Conservation (phyloP, 208 protist genomes). For the Blechomonas ayalai region DNA sequence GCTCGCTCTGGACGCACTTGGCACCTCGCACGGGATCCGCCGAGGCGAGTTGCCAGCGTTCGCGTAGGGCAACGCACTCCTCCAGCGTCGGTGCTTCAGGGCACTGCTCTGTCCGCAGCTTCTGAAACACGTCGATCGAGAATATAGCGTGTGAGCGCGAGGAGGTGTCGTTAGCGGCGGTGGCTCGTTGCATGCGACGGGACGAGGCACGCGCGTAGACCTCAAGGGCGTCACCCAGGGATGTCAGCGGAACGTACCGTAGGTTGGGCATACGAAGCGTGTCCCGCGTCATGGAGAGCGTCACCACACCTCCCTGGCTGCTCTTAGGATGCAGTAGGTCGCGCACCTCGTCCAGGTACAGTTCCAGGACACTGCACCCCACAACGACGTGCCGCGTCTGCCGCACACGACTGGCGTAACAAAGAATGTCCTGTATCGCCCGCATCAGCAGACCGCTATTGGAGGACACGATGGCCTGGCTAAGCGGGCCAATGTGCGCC, state of each 20-base stretch:
- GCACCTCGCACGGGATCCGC: slow-evolving; percentile 30
- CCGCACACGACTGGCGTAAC: slow-evolving; percentile 35
- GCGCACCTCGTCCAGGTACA: slow-evolving; percentile 85
- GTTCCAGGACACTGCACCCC: slow-evolving; percentile 77
- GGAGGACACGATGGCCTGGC: slow-evolving; percentile 62
- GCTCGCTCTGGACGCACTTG: slow-evolving; percentile 11
- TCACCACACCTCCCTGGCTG: slow-evolving; percentile 11
- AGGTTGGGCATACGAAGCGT: slow-evolving; percentile 59
- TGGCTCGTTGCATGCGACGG: slow-evolving; percentile 59
- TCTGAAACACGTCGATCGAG: slow-evolving; percentile 83
- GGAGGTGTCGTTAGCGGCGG: slow-evolving; percentile 79
- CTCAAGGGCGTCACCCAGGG: slow-evolving; percentile 55
- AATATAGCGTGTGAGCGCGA: slow-evolving; percentile 90
- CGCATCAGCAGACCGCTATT: slow-evolving; percentile 88
- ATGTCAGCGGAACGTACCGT: slow-evolving; percentile 53
- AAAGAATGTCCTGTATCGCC: slow-evolving; percentile 75
- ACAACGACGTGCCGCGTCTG: slow-evolving; percentile 69
- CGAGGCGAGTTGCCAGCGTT: slow-evolving; percentile 46
- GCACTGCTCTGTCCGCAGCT: slow-evolving; percentile 23
- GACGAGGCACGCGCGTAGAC: slow-evolving; percentile 71
- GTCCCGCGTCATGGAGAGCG: slow-evolving; percentile 53
- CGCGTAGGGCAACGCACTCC: slow-evolving; percentile 35
- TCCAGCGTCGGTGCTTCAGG: slow-evolving; percentile 30
- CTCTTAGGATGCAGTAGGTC: slow-evolving; percentile 68
- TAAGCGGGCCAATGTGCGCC: slow-evolving; percentile 49